Evolutionary conservation across 352 stramenopile species (phyloP), one percentile per base, ranked within the genome.

Genomic region (Aphanomyces cochlioides): DNA sequence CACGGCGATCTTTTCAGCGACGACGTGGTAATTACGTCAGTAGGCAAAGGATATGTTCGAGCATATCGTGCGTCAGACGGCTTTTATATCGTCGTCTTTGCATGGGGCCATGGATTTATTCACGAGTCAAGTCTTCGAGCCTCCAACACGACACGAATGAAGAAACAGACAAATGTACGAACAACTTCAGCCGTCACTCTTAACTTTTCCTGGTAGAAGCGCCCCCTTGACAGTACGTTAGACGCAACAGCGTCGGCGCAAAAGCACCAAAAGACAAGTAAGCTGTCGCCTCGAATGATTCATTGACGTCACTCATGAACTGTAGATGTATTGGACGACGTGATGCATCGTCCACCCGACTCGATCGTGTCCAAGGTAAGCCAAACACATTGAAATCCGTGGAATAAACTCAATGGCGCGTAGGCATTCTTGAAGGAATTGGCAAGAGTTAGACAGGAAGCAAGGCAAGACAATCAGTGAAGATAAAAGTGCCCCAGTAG

Each of bases 91-190:
- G 74, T 93, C 4, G 43, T 90, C 47, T 93, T 81, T 70, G 83
- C 85, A 6, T 93, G 83, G 82, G 86, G 84, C 1, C 78, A 92
- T 34, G 86, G 83, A 28, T 91, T 87, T 72, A 73, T 93, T 38
- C 83, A 88, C 57, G 39, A 45, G n/a, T 3, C 37, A 5, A 50
- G 57, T 34, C 56, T 64, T 7, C 36, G 28, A 3, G 8, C 5
- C 17, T 28, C 40, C 57, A 61, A n/a, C 17, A n/a, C 10, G 10
- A n/a, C 43, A n/a, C 10, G 43, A n/a, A 50, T 28, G 28, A 28
- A 28, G 28, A 2, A 28, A 28, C 28, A n/a, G 43, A 50, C 43
- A 50, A 50, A 50, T 50, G 10, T n/a, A 50, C 43, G 10, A 12
- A 50, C 43, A n/a, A 17, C 19, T 61, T 37, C 10, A 10, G 17